Conservation (phyloP, 2,329 filamentous ascomycete species). For the Botrytis pseudocinerea region DNA sequence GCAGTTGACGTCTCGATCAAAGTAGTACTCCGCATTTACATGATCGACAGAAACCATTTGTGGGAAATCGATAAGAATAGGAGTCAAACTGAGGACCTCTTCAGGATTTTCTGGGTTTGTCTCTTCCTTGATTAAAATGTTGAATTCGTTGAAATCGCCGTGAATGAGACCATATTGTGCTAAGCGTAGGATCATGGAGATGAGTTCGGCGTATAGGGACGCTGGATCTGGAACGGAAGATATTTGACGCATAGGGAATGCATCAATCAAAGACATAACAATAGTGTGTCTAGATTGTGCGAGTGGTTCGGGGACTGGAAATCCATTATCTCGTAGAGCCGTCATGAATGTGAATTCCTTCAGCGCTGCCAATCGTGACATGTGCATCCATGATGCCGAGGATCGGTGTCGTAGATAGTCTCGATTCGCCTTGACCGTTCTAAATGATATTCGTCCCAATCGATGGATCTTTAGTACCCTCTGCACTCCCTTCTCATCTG, state of each 20-base stretch:
- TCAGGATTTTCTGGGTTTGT: slow-evolving; percentile 44
- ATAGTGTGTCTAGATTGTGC: slow-evolving; percentile 93
- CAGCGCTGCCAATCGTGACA: slow-evolving; percentile 86
- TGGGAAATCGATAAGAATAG: slow-evolving; percentile 94
- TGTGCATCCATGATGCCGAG: slow-evolving; percentile 95
- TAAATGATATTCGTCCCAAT: slow-evolving; percentile 92
- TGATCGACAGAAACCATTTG: slow-evolving; percentile 98
- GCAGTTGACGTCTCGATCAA: slow-evolving; percentile 92
- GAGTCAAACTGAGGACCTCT: slow-evolving; percentile 60
- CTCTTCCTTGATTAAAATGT: slow-evolving; percentile 87
- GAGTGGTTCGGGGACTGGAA: slow-evolving; percentile 85
- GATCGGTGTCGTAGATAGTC: slow-evolving; percentile 86
- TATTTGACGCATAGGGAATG: slow-evolving; percentile 88
- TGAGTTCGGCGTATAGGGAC: slow-evolving; percentile 85
- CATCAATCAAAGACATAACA: slow-evolving; percentile 91
- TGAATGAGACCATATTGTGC: slow-evolving; percentile 90
- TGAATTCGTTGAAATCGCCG: slow-evolving; percentile 99
- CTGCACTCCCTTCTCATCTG: slow-evolving; percentile 74
- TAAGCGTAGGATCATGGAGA: slow-evolving; percentile 79
- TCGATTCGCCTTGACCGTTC: slow-evolving; percentile 91
- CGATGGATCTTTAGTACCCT: slow-evolving; percentile 93
- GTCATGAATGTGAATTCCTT: slow-evolving; percentile 97
- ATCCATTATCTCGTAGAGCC: slow-evolving; percentile 77
- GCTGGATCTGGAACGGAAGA: slow-evolving; percentile 80
- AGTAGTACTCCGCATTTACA: slow-evolving; percentile 92